Percentiles rank a stretch among this genome's conserved stretches.
Conservation (phyloP, 2,329 filamentous ascomycete species). For the Dichotomopilus funicola region DNA sequence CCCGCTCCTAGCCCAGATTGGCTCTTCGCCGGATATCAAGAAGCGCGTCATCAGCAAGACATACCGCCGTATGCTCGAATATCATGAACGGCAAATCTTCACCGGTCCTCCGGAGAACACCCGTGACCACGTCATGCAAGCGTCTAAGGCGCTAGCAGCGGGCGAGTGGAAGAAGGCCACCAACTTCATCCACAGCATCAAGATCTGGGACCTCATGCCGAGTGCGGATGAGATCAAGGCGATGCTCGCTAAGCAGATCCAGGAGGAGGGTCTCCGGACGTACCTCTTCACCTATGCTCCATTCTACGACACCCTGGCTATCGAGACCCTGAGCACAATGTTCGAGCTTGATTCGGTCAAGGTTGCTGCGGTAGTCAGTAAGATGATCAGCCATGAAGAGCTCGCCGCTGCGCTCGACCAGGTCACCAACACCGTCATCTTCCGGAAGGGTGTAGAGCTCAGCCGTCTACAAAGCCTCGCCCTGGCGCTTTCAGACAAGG, state of each 20-base stretch:
- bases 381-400: slow-evolving; percentile 99
- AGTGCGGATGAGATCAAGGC: slow-evolving; percentile 88
- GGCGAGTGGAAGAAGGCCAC: slow-evolving; percentile 98
- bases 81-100: slow-evolving; percentile 99
- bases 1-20: slow-evolving; percentile 90
- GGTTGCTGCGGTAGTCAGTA: slow-evolving; percentile 90
- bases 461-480: slow-evolving; percentile 92
- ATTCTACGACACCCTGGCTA: slow-evolving; percentile 93
- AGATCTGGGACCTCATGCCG: slow-evolving; percentile 98
- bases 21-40: slow-evolving; percentile 92
- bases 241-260: slow-evolving; percentile 97
- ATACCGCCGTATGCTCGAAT: slow-evolving; percentile 97
- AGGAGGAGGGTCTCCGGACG: slow-evolving; percentile 94
- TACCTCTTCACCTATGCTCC: slow-evolving; percentile 99
- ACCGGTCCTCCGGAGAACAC: slow-evolving; percentile 98
- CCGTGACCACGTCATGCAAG: slow-evolving; percentile 98
- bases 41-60: slow-evolving; percentile 99
- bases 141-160: slow-evolving; percentile 89
- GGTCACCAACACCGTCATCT: slow-evolving; percentile 94
- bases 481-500: slow-evolving; percentile 91
- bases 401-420: slow-evolving; percentile 93
- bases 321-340: slow-evolving; percentile 82
- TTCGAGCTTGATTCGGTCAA: slow-evolving; percentile 90
- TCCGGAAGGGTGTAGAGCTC: slow-evolving; percentile 98
- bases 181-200: slow-evolving; percentile 91